Base-by-base conservation (phyloP, 805 yeast genomes). In the Kodamaea neixiangensis region DNA sequence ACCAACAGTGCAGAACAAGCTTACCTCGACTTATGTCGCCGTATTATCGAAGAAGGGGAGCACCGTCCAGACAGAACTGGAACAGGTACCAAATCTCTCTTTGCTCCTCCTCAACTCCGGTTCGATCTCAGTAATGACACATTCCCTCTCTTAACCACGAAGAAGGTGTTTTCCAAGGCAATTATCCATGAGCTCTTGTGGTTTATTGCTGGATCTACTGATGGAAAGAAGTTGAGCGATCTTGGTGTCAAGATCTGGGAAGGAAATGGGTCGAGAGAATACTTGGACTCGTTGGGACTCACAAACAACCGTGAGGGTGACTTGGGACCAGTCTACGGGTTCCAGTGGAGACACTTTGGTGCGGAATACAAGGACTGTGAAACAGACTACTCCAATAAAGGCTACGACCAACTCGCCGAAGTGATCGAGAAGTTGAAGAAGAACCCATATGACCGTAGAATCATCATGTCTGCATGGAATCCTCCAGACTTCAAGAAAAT, bases 271-370 rank as follows among this genome's bases (percentile, higher is more conserved):
- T 88, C 96, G 34, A 77, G 97, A 54, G 97, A 90, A 67, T 94
- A 82, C 65, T 74, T 94, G 49, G 97, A 94, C 66, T 78, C 82
- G 3, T 71, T 91, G 34, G 99, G 98, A 0, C 78, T 94, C 43
- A 78, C 78, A 0, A 76, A 87, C 52, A 83, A 97, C 64, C 76
- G 91, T 52, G 97, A 83, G 60, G 98, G 98, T 49, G 99, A 94
- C 70, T 69, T 94, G 59, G 99, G 99, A 1, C 99, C 99, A 1
- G 97, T 94, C 2, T 94, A 94, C 66, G 99, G 99, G 0, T 94
- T 94, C 72, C 99, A 94, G 69, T 94, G 99, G 99, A 83, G 99
- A 62, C 99, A 94, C 69, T 94, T 94, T 68, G 99, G 99, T 41
- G 99, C 99, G 4, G 83, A 88, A 58, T 94, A 94, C 66, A 75